Base-by-base conservation (phyloP, 805 yeast species). In the Lachancea sp. region DNA sequence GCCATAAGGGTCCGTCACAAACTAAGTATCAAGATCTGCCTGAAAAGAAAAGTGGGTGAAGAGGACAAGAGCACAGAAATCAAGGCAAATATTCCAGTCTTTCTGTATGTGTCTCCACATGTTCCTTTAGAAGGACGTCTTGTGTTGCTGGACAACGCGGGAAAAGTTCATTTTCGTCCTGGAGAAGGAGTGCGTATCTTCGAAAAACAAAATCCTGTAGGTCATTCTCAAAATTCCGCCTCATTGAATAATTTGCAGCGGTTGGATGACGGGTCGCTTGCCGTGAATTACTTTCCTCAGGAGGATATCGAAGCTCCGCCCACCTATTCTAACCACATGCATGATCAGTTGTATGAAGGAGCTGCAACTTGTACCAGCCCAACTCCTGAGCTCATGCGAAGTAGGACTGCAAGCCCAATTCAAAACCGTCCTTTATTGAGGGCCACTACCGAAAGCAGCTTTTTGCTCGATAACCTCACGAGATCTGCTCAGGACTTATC, bases 71-170 rank as follows among this genome's bases (percentile, higher is more conserved):
- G 79, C 3, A 82, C 95, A 9, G 97, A 90, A 63, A 71, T 91
- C 44, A 72, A 95, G 22, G 96, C 96, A 0, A 82, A 91, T 4
- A 66, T 91, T 40, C 97, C 98, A 0, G 73, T 90, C 3, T 73
- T 72, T 27, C 59, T 85, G 17, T 85, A 78, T 62, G 77, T 86
- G 13, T 74, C 81, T 16, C 96, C 97, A 2, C 82, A 82, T 54
- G 82, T 87, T 5, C 73, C 82, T 1, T 74, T 89, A 49, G 52
- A 61, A 20, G 73, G 73, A 10, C 55, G 73, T 20, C 56, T 55
- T 38, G 68, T 69, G 8, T 49, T 68, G 12, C 53, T 68, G 40
- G 74, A 70, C 48, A 63, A 66, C 39, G 55, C 60, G 20, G 72
- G 72, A 2, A 65, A 62, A 50, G 62, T 68, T n/a, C 74, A 70